phyloP scores from a whole-genome alignment of 768 basidiomycete species.

The Crassisporium funariophilum region DNA sequence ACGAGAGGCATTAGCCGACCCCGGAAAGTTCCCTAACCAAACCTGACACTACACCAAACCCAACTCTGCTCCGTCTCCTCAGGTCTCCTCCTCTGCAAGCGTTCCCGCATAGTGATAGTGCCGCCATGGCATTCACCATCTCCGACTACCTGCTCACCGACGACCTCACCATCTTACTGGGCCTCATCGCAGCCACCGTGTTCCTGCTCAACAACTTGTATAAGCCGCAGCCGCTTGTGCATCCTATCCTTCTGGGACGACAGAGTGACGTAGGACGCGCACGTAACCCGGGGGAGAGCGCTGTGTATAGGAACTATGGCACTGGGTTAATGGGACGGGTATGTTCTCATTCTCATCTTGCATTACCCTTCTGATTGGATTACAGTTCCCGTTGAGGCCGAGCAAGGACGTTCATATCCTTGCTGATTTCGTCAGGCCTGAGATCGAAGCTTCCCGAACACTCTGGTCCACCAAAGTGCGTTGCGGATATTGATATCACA shows the following conservation, averaged over 20 bases:
- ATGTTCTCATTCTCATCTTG: slow-evolving; percentile 31
- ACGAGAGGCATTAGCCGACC: too few species aligned
- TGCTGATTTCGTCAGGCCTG: slow-evolving; percentile 66
- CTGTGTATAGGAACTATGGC: slow-evolving; percentile 88
- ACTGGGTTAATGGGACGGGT: slow-evolving; percentile 83
- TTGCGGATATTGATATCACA: not conserved
- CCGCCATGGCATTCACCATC: slow-evolving; percentile 42
- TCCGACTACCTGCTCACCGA: slow-evolving; percentile 71
- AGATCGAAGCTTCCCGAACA: slow-evolving; percentile 66
- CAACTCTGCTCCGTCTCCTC: too few species aligned
- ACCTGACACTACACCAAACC: too few species aligned
- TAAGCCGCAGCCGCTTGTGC: slow-evolving; percentile 83
- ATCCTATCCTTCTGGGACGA: slow-evolving; percentile 89
- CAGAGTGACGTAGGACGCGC: slow-evolving; percentile 90
- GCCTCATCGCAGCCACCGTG: slow-evolving; percentile 72
- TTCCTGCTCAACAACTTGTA: slow-evolving; percentile 79
- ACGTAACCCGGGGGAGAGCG: slow-evolving; percentile 79
- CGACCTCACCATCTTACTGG: slow-evolving; percentile 77
- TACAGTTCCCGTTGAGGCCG: slow-evolving; percentile 73
- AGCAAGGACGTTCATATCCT: slow-evolving; percentile 70
- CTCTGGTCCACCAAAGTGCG: slow-evolving; percentile 79
- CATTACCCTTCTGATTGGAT: slow-evolving; percentile 3
- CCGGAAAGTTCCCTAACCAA: too few species aligned
- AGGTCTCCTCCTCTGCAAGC: not conserved
- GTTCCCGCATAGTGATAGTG: too few species aligned